A percentile compares a stretch with the other conserved stretches of the same genome.
Conservation (phyloP, 108 stramenopile genomes). For the Aurantiochytrium sp. region DNA sequence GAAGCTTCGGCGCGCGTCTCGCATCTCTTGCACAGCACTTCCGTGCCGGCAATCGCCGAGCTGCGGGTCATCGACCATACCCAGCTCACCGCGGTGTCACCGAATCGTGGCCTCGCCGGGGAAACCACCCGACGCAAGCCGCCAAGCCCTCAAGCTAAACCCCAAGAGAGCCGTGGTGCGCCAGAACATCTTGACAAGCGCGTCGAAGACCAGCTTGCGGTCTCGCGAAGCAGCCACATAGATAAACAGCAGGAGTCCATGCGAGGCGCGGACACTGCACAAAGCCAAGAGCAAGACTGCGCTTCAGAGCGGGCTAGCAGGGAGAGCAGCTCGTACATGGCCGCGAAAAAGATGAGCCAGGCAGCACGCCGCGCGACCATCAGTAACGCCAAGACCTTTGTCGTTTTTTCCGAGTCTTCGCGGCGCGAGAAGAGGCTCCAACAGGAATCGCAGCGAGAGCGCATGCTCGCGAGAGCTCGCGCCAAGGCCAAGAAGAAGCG, state of each 20-base stretch:
- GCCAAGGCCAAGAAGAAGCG: not conserved
- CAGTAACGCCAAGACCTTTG: not conserved
- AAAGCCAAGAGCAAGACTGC: not conserved
- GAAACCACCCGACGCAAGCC: too few species aligned
- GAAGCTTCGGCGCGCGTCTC: not conserved
- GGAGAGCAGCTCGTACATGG: not conserved
- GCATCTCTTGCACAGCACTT: not conserved
- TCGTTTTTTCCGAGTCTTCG: not conserved
- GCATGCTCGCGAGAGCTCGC: not conserved
- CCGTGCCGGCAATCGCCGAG: not conserved
- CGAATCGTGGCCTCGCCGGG: too few species aligned
- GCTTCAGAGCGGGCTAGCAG: not conserved
- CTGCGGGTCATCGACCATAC: not conserved
- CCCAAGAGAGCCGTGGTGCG: too few species aligned
- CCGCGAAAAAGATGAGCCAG: not conserved
- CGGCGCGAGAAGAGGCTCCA: not conserved
- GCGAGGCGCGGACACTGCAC: not conserved
- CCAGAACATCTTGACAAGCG: too few species aligned
- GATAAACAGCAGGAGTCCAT: too few species aligned
- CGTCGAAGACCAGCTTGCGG: too few species aligned
- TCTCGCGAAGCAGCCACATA: too few species aligned
- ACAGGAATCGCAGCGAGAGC: not conserved
- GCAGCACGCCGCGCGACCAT: not conserved
- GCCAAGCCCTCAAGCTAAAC: too few species aligned
- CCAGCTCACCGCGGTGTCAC: not conserved